phyloP scores from a whole-genome alignment of 2,329 filamentous ascomycete species.

The Talaromyces pinophilus region DNA sequence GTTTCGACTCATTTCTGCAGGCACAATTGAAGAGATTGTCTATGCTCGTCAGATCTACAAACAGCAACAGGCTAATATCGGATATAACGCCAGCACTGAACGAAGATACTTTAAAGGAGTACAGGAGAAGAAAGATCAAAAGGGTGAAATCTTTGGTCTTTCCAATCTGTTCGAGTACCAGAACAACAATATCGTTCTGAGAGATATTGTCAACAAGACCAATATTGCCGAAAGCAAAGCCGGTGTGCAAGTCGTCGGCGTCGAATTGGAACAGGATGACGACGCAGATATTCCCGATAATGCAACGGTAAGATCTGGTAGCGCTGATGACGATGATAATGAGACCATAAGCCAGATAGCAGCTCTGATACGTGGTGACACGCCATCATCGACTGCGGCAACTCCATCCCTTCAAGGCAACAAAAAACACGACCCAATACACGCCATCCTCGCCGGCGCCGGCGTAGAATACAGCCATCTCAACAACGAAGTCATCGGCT shows the following conservation, averaged over 20 bases:
- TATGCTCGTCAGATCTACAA: conserved; percentile 98
- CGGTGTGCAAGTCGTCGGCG: conserved; percentile 75
- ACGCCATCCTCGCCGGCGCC: conserved; percentile 82
- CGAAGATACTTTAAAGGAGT: conserved; percentile 94
- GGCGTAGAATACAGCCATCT: conserved; percentile 96
- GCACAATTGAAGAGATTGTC: conserved; percentile 95
- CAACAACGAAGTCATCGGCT: conserved; percentile 91
- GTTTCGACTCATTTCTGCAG: conserved; percentile 84
- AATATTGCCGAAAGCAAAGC: conserved; percentile 92
- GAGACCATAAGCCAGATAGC: conserved; percentile 74
- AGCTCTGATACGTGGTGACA: conserved; percentile 56
- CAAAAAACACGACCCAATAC: conserved; percentile 70
- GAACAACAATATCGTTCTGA: conserved; percentile 73
- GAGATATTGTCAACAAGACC: conserved; percentile 98
- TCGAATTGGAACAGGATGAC: conserved; percentile 67
- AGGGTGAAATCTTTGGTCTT: conserved; percentile 92
- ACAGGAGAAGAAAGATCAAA: conserved; percentile 76
- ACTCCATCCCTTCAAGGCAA: conserved; percentile 30
- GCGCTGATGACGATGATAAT: conserved; percentile 58
- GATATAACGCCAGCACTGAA: conserved; percentile 88
- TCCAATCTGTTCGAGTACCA: conserved; percentile 83
- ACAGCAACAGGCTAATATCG: conserved; percentile 97
- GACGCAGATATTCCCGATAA: conserved; percentile 43
- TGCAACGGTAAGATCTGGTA: conserved; percentile 23
- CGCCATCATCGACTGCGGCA: conserved; percentile 20